Evolutionary conservation across 257 asterid species (phyloP).

Genomic region (Solanum chiquidenum): DNA sequence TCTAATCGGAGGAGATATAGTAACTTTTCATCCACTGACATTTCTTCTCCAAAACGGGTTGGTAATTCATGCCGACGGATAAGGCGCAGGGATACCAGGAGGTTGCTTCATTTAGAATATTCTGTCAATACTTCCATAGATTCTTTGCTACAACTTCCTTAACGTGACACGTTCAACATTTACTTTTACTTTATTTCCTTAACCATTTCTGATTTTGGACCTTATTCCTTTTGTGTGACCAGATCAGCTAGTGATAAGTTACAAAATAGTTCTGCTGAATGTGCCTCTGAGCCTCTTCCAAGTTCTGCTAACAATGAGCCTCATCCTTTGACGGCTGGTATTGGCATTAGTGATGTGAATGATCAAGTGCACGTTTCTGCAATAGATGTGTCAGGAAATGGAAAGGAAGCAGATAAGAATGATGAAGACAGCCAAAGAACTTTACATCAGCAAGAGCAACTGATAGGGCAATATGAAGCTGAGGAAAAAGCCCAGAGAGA

Average conservation of each 20-base stretch:
- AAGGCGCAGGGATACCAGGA: conserved; percentile 65
- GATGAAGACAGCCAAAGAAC: conserved; percentile 52
- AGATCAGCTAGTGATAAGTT: conserved; percentile 25
- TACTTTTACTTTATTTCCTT: not conserved
- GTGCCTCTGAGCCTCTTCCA: conserved; percentile 26
- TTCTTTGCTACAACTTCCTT: not conserved
- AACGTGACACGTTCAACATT: not conserved
- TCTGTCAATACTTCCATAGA: not conserved
- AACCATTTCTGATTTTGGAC: not conserved
- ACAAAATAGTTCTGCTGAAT: not conserved
- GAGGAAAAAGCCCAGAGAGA: conserved; percentile 80
- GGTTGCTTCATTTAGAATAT: conserved; percentile 31
- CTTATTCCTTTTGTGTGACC: conserved; percentile 15
- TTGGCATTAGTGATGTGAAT: conserved; percentile 21
- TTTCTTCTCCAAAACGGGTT: conserved; percentile 41
- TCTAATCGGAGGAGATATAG: conserved; percentile 43
- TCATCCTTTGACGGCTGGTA: conserved; percentile 15
- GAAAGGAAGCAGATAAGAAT: conserved; percentile 18
- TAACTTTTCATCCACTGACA: conserved; percentile 37
- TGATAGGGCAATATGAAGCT: conserved; percentile 43
- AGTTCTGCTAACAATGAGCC: conserved; percentile 28
- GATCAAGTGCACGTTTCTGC: conserved; percentile 16
- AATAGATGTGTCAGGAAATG: conserved; percentile 9
- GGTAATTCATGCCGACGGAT: conserved; percentile 89
- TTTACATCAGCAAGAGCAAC: conserved; percentile 50